Conservation (phyloP, 78 protist species). For the Isochrysis galbana region DNA sequence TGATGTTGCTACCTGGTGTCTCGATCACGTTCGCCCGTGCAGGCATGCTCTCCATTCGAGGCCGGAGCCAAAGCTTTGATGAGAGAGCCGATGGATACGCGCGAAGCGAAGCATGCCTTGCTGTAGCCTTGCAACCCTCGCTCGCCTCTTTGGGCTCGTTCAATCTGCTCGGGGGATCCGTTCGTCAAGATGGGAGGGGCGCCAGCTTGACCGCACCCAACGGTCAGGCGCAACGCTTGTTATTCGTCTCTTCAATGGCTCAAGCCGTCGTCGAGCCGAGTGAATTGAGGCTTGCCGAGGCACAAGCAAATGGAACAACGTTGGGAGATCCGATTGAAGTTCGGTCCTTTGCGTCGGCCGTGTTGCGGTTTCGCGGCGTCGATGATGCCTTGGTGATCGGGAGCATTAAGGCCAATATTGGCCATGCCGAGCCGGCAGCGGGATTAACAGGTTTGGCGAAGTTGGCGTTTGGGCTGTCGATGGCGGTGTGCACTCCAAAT, state of each 20-base stretch:
- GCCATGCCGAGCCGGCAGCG: slow-evolving; percentile 68
- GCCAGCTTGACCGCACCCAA: slow-evolving; percentile 64
- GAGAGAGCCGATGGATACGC: slow-evolving; percentile 83
- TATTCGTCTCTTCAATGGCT: slow-evolving; percentile 48
- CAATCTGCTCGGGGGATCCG: not conserved
- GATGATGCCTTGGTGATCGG: slow-evolving; percentile 49
- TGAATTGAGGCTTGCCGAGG: slow-evolving; percentile 40
- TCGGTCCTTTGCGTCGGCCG: slow-evolving; percentile 31
- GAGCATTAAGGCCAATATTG: slow-evolving; percentile 66
- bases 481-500: not conserved
- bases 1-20: not conserved
- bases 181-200: slow-evolving; percentile 57
- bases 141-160: not conserved
- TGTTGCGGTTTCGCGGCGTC: slow-evolving; percentile 39
- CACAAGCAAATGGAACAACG: slow-evolving; percentile 22
- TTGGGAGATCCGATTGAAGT: slow-evolving; percentile 67
- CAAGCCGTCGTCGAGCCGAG: slow-evolving; percentile 16
- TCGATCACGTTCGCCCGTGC: slow-evolving; percentile 30
- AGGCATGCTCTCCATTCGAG: slow-evolving; percentile 59
- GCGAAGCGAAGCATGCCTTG: slow-evolving; percentile 79
- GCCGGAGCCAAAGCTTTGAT: slow-evolving; percentile 71
- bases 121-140: slow-evolving; percentile 39
- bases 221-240: slow-evolving; percentile 55
- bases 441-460: not conserved
- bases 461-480: not conserved